Percentiles rank a stretch among this genome's conserved stretches.
phyloP scores from a whole-genome alignment of 192 early-diverging fungal species.

The Entophlyctis luteolus region DNA sequence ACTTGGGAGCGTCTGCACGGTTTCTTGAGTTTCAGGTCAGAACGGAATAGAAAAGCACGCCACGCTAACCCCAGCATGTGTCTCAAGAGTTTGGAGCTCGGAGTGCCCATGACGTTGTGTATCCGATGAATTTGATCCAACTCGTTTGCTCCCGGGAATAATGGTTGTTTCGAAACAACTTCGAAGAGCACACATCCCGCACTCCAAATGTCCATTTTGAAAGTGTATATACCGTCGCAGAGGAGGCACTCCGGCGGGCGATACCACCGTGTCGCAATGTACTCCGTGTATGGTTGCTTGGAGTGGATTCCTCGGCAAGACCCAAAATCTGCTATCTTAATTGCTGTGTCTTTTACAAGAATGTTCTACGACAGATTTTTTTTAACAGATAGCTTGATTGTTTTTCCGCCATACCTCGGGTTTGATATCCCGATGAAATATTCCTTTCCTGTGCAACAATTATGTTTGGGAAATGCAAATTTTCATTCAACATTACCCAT shows the following conservation, averaged over 20 bases:
- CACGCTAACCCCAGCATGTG: slow-evolving; percentile 49
- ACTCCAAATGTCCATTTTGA: slow-evolving; percentile 64
- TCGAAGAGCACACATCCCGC: slow-evolving; percentile 61
- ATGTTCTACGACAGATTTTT: slow-evolving; percentile 45
- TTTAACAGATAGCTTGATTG: slow-evolving; percentile 1
- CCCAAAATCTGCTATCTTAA: slow-evolving; percentile 64
- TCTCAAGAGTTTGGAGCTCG: slow-evolving; percentile 45
- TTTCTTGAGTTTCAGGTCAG: slow-evolving; percentile 25
- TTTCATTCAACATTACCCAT: slow-evolving; percentile 34
- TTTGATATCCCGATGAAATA: slow-evolving; percentile 63
- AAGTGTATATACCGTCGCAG: slow-evolving; percentile 52
- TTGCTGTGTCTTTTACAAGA: slow-evolving; percentile 46
- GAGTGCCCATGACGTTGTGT: slow-evolving; percentile 57
- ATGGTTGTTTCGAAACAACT: slow-evolving; percentile 48
- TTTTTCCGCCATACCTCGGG: slow-evolving; percentile 41
- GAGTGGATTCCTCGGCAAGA: slow-evolving; percentile 63
- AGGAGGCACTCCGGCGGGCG: slow-evolving; percentile 64
- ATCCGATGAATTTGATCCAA: slow-evolving; percentile 61
- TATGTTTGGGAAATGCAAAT: background rate
- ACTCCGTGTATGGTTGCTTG: slow-evolving; percentile 63
- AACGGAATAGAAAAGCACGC: background rate
- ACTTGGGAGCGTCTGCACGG: slow-evolving; percentile 36
- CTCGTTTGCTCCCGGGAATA: slow-evolving; percentile 61
- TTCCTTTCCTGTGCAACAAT: slow-evolving; percentile 53
- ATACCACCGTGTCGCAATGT: slow-evolving; percentile 67